Evolutionary conservation across 2,329 filamentous ascomycete genomes (phyloP).

Genomic region (Huntiella savannae): DNA sequence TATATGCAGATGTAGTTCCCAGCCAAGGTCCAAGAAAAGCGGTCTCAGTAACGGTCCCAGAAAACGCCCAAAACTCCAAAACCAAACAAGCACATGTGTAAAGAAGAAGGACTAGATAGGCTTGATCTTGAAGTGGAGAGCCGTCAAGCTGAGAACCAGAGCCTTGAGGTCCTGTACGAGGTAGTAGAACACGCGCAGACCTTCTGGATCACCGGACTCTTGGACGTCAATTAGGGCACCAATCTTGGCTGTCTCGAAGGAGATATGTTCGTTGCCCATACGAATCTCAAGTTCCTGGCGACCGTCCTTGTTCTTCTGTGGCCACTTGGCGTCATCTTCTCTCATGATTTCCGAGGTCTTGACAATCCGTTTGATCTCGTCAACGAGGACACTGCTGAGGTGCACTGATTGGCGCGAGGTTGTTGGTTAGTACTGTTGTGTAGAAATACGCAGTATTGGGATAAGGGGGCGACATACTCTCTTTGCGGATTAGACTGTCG

Average conservation of each 20-base stretch:
- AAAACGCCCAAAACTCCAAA: constrained; percentile 5
- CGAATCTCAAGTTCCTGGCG: constrained; percentile 92
- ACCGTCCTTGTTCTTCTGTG: constrained; percentile 97
- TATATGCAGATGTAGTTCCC: too few species aligned
- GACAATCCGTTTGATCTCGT: constrained; percentile 93
- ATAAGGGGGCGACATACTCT: constrained; percentile 48
- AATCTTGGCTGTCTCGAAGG: constrained; percentile 98
- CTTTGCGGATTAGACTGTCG: constrained; percentile 95
- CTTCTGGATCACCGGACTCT: constrained; percentile 88
- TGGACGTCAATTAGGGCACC: constrained; percentile 92
- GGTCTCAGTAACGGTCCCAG: neutral
- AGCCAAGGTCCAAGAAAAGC: too few species aligned
- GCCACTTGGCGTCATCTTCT: constrained; percentile 97
- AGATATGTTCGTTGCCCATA: constrained; percentile 86
- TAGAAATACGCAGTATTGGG: neutral
- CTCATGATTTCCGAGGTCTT: constrained; percentile 94
- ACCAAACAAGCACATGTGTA: neutral
- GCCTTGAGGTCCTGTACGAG: constrained; percentile 95
- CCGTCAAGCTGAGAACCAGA: constrained; percentile 87
- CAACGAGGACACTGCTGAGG: constrained; percentile 73
- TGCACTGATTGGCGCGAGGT: constrained; percentile 47
- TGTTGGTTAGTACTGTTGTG: neutral
- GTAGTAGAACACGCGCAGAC: constrained; percentile 94
- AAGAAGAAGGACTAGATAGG: constrained; percentile 33
- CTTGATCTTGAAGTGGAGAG: constrained; percentile 93